Conservation (phyloP, 23 red algal genomes). For the Gracilaria gracilis region DNA sequence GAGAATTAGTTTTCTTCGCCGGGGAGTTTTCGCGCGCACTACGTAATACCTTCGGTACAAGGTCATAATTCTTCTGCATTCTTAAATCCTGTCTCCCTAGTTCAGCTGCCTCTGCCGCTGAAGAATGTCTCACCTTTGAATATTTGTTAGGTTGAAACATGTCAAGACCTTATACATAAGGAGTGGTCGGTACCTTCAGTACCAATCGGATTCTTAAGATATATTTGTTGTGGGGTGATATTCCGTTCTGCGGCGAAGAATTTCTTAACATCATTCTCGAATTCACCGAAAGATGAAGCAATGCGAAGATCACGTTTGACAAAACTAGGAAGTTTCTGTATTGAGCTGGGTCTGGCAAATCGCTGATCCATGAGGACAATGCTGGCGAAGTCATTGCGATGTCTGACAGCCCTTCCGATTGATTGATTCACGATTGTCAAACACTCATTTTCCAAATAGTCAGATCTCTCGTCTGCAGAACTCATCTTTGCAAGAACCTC, state of each 20-base stretch:
- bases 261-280: neutral
- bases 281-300: neutral
- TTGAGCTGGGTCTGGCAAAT: conserved; percentile 18
- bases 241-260: neutral
- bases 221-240: neutral
- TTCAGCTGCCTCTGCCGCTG: too few species aligned
- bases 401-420: conserved; percentile 90
- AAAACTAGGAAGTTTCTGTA: conserved; percentile 61
- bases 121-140: too few species aligned
- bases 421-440: conserved; percentile 97
- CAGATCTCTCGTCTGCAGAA: conserved; percentile 26
- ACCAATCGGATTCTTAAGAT: too few species aligned
- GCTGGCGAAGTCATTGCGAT: conserved; percentile 83
- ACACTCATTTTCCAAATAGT: conserved; percentile 84
- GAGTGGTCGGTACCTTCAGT: too few species aligned
- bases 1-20: too few species aligned
- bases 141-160: too few species aligned
- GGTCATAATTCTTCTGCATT: too few species aligned
- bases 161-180: too few species aligned
- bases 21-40: too few species aligned
- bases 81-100: too few species aligned
- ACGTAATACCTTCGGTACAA: too few species aligned
- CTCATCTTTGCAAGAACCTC: conserved; percentile 49
- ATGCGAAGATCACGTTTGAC: conserved; percentile 15
- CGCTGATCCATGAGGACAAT: conserved; percentile 90